Base-by-base conservation (phyloP, 345 rosid genomes). In the Clausena lansium region DNA sequence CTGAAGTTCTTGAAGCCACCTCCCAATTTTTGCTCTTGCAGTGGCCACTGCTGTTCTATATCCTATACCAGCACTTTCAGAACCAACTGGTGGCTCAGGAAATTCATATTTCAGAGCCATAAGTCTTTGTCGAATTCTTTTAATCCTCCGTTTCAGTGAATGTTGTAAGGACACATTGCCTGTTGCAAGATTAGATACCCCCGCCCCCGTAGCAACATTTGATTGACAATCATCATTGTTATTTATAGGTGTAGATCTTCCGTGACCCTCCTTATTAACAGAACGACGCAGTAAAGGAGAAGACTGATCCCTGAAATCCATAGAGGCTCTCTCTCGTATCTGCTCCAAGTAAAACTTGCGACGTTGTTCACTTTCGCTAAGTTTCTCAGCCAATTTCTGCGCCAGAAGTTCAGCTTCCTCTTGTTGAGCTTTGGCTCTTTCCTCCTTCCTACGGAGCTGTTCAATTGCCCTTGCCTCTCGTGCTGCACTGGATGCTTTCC, bases 1-100 rank as follows among this genome's bases (percentile, higher is more conserved):
- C 80, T 91, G 91, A 78, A 91, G 96, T 79, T 91, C 96, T 74
- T 91, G 96, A 82, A 91, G 88, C 96, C 96, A 91, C 89, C 90
- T 87, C 60, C 90, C 92, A 76, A 91, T 75, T 84, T 91, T 91
- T 57, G 81, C 92, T 82, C 96, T 90, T 75, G 92, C 93, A 74
- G 90, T 86, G 77, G 89, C 92, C 67, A 89, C 81, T 19, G 93
- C 83, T 27, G 89, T 86, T 84, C 91, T 86, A 85, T 88, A 91
- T 47, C 92, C 92, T 76, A 91, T 85, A 74, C 89, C 83, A 54
- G 84, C 70, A 87, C 83, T 87, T 73, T 88, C 96, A 77, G 83
- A 73, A 84, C 84, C 82, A 76, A 80, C 70, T 60, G 77, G 75
- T 78, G 87, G 84, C 81, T 91, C 96, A 50, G 81, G 67, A 72